Conservation (phyloP, 2,329 filamentous ascomycete species). For the Fusarium redolens region DNA sequence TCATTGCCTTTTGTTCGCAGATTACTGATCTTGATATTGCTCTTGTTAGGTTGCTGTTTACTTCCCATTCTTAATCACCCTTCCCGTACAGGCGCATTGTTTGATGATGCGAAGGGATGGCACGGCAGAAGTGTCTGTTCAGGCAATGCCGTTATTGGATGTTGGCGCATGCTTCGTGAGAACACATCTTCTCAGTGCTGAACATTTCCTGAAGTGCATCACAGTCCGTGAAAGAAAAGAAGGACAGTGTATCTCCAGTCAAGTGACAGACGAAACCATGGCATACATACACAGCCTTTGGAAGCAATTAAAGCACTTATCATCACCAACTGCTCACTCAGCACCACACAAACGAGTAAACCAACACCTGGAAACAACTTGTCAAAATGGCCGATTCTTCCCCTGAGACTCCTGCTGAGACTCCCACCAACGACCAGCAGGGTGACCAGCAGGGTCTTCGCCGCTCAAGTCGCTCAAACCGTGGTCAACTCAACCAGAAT, state of each 20-base stretch:
- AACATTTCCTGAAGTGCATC: not conserved
- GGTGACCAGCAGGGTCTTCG: not conserved
- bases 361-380: not conserved
- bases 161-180: not conserved
- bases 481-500: not conserved
- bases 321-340: not conserved
- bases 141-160: not conserved
- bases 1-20: not conserved
- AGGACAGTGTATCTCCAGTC: not conserved
- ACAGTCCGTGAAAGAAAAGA: not conserved
- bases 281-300: not conserved
- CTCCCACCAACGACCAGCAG: not conserved
- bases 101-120: not conserved
- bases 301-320: not conserved
- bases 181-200: not conserved
- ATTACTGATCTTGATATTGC: not conserved
- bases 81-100: not conserved
- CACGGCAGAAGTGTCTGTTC: not conserved
- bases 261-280: not conserved
- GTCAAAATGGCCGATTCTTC: not conserved
- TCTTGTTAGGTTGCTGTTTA: not conserved
- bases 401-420: not conserved
- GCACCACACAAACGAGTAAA: not conserved
- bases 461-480: constrained; percentile 4
- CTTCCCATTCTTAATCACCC: not conserved